phyloP scores from a whole-genome alignment of 1,284 basidiomycete genomes.

The Pseudozyma pruni region DNA sequence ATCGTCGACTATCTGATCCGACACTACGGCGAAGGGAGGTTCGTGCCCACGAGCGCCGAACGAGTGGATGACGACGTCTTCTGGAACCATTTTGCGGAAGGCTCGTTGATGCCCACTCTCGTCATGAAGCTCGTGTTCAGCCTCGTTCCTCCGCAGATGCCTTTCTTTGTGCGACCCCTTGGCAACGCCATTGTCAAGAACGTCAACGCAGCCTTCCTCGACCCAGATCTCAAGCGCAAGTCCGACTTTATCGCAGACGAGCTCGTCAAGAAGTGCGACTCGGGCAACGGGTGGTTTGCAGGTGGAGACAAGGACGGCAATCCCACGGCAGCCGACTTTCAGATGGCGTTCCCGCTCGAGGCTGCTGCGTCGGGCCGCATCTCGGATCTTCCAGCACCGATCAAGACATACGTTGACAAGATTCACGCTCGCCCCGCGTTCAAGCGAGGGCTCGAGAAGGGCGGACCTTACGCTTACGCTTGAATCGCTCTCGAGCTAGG shows the following conservation, averaged over 20 bases:
- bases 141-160: constrained; percentile 56
- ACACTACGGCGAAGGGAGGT: constrained; percentile 60
- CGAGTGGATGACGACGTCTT: constrained; percentile 56
- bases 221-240: constrained; percentile 58
- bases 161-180: constrained; percentile 64
- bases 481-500: constrained; percentile 5
- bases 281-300: constrained; percentile 59
- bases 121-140: constrained; percentile 62
- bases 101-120: constrained; percentile 60
- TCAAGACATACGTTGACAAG: constrained; percentile 60
- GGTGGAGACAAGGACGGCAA: constrained; percentile 65
- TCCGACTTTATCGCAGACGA: constrained; percentile 45
- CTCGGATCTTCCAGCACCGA: constrained; percentile 34
- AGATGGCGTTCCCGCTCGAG: constrained; percentile 66
- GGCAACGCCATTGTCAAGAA: constrained; percentile 49
- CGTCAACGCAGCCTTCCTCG: constrained; percentile 47
- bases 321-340: constrained; percentile 65
- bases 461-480: constrained; percentile 59
- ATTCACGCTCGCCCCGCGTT: constrained; percentile 61
- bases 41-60: constrained; percentile 39
- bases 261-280: constrained; percentile 44
- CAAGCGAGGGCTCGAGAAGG: constrained; percentile 60
- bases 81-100: constrained; percentile 65
- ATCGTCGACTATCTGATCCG: constrained; percentile 66
- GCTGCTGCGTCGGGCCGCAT: constrained; percentile 53